Conservation (phyloP, 225 moss, liverwort and hornwort species). For the Marchantia paleacea region DNA sequence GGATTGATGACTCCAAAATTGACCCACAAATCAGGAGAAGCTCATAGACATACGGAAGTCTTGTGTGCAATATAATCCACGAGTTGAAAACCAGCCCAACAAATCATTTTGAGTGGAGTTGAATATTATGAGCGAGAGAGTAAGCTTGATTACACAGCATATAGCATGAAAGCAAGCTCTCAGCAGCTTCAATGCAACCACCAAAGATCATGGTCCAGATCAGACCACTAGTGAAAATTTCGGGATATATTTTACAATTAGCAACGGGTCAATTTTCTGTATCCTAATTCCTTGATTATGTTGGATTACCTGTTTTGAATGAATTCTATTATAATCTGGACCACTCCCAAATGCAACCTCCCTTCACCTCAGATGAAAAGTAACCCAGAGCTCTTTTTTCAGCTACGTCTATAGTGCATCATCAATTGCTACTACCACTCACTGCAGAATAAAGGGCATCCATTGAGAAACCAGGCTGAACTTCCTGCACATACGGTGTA, state of each 20-base stretch:
- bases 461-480: constrained; percentile 36
- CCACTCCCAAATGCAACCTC: constrained; percentile 9
- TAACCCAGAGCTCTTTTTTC: constrained; percentile 6
- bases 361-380: constrained; percentile 9
- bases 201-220: constrained; percentile 10
- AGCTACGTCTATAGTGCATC: constrained; percentile 15
- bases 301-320: constrained; percentile 17
- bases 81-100: not conserved
- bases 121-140: constrained; percentile 8
- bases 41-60: too few relatives aligned
- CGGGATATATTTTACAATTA: constrained; percentile 18
- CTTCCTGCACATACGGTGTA: constrained; percentile 36
- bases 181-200: not conserved
- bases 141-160: constrained; percentile 8
- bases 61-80: not conserved
- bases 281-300: constrained; percentile 26
- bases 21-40: too few relatives aligned
- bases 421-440: constrained; percentile 22
- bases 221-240: not conserved
- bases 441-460: constrained; percentile 29
- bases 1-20: too few relatives aligned
- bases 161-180: not conserved
- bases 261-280: constrained; percentile 17
- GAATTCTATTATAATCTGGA: constrained; percentile 11
- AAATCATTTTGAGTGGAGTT: not conserved